Evolutionary conservation across 768 basidiomycete genomes (phyloP).

Genomic region (Trametes cinnabarina): DNA sequence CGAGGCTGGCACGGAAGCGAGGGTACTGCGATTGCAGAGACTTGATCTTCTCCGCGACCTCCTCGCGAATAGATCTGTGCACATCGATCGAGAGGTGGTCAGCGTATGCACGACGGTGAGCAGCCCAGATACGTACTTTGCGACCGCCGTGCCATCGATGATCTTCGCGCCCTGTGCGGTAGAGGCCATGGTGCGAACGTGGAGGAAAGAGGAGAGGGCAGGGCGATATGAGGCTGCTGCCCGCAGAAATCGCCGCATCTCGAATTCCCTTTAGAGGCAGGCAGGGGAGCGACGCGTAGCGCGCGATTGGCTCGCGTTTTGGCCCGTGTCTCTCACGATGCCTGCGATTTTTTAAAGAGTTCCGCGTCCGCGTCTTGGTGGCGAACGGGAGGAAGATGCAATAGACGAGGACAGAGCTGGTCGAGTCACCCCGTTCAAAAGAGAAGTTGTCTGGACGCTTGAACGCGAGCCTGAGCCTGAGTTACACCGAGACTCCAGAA

Average conservation of each 20-base stretch:
- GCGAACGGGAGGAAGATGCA: background rate
- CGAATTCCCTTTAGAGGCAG: constrained; percentile 25
- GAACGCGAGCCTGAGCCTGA: background rate
- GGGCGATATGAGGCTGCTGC: constrained; percentile 14
- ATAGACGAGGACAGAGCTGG: background rate
- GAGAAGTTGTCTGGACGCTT: background rate
- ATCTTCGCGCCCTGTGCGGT: constrained; percentile 39
- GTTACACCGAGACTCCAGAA: background rate
- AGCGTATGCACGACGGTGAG: background rate
- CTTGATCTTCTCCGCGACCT: constrained; percentile 69
- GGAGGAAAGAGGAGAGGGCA: constrained; percentile 21
- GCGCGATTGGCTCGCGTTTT: constrained; percentile 16
- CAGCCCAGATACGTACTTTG: constrained; percentile 58
- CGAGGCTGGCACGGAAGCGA: constrained; percentile 88
- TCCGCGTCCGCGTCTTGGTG: constrained; percentile 2
- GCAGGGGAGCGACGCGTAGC: constrained; percentile 21
- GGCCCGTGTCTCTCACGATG: constrained; percentile 10
- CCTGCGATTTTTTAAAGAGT: constrained; percentile 3
- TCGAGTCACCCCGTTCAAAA: constrained; percentile 10
- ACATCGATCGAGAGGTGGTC: constrained; percentile 1
- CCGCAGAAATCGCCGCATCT: constrained; percentile 23
- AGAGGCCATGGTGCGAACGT: constrained; percentile 29
- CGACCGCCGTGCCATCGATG: constrained; percentile 83
- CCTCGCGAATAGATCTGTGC: constrained; percentile 75
- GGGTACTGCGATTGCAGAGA: constrained; percentile 64